Conservation (phyloP, 169 alveolate genomes). For the Plasmodium sp. region DNA sequence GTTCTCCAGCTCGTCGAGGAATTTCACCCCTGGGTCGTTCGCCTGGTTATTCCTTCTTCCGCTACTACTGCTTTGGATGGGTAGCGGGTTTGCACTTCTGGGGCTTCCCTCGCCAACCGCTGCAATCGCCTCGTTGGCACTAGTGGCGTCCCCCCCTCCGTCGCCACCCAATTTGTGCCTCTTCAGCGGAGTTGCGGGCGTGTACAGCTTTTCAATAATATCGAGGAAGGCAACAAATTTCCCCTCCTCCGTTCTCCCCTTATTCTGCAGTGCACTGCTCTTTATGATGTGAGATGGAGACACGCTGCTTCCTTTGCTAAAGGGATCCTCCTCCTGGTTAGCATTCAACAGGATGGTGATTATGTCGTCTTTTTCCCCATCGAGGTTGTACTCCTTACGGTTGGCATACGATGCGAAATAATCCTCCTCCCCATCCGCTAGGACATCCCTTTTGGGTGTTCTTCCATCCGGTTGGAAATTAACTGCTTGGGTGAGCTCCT, state of each 20-base stretch:
- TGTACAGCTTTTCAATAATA: constrained; percentile 43
- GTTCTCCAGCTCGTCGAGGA: neutral
- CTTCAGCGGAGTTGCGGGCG: neutral
- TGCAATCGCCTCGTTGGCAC: neutral
- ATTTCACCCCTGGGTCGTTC: neutral
- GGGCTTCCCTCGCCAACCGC: neutral
- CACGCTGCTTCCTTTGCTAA: neutral
- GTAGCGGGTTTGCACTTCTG: neutral
- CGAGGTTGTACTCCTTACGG: neutral
- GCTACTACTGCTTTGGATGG: neutral
- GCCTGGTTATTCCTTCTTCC: neutral
- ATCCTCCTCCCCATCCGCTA: neutral
- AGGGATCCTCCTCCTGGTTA: constrained; percentile 6
- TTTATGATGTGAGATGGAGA: neutral
- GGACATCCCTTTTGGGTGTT: neutral
- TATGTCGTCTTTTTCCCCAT: neutral
- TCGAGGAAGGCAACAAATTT: constrained; percentile 52
- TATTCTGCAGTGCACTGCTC: neutral
- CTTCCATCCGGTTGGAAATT: neutral
- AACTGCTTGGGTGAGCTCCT: neutral
- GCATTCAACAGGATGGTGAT: neutral
- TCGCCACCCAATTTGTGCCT: neutral
- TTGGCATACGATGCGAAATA: neutral
- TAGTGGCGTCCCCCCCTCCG: neutral
- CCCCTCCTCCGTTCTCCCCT: constrained; percentile 7